Conservation (phyloP, 345 rosid species). For the Sisymbrium irio region DNA sequence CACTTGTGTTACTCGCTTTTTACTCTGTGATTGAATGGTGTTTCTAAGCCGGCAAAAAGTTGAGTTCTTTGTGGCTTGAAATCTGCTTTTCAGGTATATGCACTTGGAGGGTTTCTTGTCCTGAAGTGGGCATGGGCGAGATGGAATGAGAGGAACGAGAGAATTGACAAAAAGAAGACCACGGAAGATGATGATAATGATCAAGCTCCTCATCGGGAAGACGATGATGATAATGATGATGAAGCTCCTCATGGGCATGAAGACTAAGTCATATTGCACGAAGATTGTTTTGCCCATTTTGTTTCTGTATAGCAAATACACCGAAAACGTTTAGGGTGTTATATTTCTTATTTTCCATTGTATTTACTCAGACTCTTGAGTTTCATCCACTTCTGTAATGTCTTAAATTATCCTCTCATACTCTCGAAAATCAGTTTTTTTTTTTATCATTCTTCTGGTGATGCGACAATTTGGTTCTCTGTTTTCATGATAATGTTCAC, state of each 20-base stretch:
- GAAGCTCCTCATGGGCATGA: constrained; percentile 15
- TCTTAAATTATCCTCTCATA: not conserved
- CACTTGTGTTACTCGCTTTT: not conserved
- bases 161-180: constrained; percentile 42
- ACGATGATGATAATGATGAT: constrained; percentile 17
- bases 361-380: constrained; percentile 11
- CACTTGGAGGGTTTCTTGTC: constrained; percentile 75
- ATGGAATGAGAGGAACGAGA: constrained; percentile 78
- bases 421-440: not conserved
- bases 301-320: constrained; percentile 34
- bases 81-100: constrained; percentile 57
- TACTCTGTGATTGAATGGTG: not conserved
- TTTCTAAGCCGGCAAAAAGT: constrained; percentile 2
- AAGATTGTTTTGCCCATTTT: not conserved
- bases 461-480: no score
- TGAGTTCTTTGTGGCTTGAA: not conserved
- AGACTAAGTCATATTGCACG: constrained; percentile 20
- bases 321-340: constrained; percentile 4
- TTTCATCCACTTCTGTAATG: constrained; percentile 14
- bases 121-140: constrained; percentile 84
- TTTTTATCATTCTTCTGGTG: no score
- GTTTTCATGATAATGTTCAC: no score
- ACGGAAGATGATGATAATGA: constrained; percentile 36
- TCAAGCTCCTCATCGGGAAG: constrained; percentile 13
- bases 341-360: constrained; percentile 18